A percentile compares a stretch with the other conserved stretches of the same genome.
Evolutionary conservation across 2,329 filamentous ascomycete species (phyloP).

Genomic region (Cladophialophora chaetospira): DNA sequence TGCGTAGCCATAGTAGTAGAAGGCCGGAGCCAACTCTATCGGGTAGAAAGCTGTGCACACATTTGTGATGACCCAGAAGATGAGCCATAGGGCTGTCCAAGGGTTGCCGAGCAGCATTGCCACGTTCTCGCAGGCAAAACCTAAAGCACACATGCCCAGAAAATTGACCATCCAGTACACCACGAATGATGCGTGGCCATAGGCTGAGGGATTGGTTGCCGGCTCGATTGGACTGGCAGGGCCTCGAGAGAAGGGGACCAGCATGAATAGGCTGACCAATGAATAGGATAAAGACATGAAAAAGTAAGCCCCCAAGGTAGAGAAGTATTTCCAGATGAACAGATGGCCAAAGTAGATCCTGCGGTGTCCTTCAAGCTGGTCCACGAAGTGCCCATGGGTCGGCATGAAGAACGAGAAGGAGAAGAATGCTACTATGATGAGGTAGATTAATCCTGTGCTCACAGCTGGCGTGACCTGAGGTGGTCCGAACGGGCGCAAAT

Average conservation of each 20-base stretch:
- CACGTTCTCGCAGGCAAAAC: slow-evolving; percentile 66
- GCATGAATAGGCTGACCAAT: slow-evolving; percentile 63
- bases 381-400: slow-evolving; percentile 63
- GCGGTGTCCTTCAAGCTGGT: slow-evolving; percentile 55
- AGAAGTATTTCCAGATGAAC: slow-evolving; percentile 41
- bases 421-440: slow-evolving; percentile 70
- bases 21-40: slow-evolving; percentile 59
- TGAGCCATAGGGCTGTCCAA: slow-evolving; percentile 63
- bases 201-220: slow-evolving; percentile 53
- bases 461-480: slow-evolving; percentile 59
- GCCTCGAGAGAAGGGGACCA: slow-evolving; percentile 59
- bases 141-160: slow-evolving; percentile 64
- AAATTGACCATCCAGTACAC: slow-evolving; percentile 68
- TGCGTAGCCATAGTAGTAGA: slow-evolving; percentile 65
- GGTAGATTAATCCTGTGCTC: slow-evolving; percentile 65
- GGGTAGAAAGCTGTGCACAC: slow-evolving; percentile 63
- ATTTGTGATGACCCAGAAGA: slow-evolving; percentile 70
- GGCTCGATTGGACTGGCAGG: slow-evolving; percentile 36
- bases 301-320: slow-evolving; percentile 59
- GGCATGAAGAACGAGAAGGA: slow-evolving; percentile 66
- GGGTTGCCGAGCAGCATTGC: slow-evolving; percentile 64
- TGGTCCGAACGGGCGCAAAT: slow-evolving; percentile 62
- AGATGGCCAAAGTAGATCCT: slow-evolving; percentile 61
- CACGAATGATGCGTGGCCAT: slow-evolving; percentile 59
- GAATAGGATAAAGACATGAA: slow-evolving; percentile 66